Percentiles rank a stretch among this genome's conserved stretches.
phyloP scores from a whole-genome alignment of 2,329 filamentous ascomycete species.

The Colletotrichum trifolii region DNA sequence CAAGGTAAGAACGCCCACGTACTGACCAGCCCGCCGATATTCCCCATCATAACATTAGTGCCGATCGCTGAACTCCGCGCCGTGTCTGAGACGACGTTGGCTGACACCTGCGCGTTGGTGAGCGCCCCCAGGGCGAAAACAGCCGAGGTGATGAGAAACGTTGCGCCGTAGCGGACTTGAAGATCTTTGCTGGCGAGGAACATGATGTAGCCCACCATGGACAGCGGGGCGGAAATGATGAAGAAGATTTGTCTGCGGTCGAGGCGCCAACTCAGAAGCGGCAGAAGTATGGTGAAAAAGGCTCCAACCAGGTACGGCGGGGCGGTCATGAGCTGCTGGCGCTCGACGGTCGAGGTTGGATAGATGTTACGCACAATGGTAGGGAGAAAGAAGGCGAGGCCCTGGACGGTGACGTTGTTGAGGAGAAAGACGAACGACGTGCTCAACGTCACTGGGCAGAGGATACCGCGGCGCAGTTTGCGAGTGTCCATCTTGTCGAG shows the following conservation, averaged over 20 bases:
- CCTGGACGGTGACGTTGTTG: slow-evolving; percentile 75
- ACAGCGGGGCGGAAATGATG: slow-evolving; percentile 63
- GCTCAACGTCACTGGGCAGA: slow-evolving; percentile 66
- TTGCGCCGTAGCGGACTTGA: slow-evolving; percentile 68
- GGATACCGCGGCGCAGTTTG: slow-evolving; percentile 69
- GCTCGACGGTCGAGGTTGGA: slow-evolving; percentile 64
- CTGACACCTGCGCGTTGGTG: slow-evolving; percentile 70
- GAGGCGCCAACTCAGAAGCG: slow-evolving; percentile 65
- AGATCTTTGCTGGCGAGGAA: slow-evolving; percentile 63
- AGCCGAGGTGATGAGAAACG: slow-evolving; percentile 70
- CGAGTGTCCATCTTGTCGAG: slow-evolving; percentile 69
- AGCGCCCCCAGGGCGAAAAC: slow-evolving; percentile 71
- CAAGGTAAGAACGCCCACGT: slow-evolving; percentile 70
- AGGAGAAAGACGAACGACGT: slow-evolving; percentile 70
- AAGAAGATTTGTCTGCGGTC: slow-evolving; percentile 68
- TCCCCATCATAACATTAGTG: slow-evolving; percentile 72
- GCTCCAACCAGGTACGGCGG: slow-evolving; percentile 73
- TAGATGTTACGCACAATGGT: slow-evolving; percentile 75
- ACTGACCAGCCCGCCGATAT: slow-evolving; percentile 56
- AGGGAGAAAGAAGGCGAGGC: slow-evolving; percentile 73
- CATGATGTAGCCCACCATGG: slow-evolving; percentile 73
- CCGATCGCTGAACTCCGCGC: slow-evolving; percentile 72
- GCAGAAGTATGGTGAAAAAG: slow-evolving; percentile 68
- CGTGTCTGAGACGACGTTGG: slow-evolving; percentile 74
- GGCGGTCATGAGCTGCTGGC: slow-evolving; percentile 72